phyloP scores from a whole-genome alignment of 75 land plant species.

The Cupressus sempervirens region DNA sequence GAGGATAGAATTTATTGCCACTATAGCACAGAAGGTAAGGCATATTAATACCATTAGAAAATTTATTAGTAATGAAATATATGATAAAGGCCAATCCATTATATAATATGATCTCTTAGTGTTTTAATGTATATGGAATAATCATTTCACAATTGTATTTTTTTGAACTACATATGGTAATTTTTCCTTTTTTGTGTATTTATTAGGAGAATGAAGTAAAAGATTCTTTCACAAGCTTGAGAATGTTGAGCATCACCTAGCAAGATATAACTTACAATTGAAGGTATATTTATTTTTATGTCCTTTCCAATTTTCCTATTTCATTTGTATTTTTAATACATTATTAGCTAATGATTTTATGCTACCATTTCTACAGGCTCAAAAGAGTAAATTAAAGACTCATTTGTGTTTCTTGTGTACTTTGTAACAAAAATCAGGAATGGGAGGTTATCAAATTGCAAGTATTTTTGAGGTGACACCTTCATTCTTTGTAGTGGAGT shows the following conservation, averaged over 20 bases:
- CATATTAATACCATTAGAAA: neutral
- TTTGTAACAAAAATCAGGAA: no score
- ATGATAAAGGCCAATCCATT: neutral
- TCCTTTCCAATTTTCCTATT: neutral
- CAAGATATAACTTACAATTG: slow-evolving; percentile 46
- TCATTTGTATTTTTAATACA: neutral
- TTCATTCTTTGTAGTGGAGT: no score
- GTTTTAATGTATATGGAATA: neutral
- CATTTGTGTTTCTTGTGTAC: no score
- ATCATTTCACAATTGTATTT: neutral
- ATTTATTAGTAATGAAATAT: neutral
- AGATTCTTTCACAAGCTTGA: slow-evolving; percentile 55
- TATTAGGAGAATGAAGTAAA: slow-evolving; percentile 70
- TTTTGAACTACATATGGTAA: neutral
- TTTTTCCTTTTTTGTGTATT: neutral
- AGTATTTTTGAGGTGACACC: no score
- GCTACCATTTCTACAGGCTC: slow-evolving; percentile 48
- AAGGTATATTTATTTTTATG: slow-evolving; percentile 39
- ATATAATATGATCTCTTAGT: no score
- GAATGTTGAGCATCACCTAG: slow-evolving; percentile 54
- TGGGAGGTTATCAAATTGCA: no score
- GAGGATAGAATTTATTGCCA: slow-evolving; percentile 54
- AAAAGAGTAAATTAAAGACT: slow-evolving; percentile 42
- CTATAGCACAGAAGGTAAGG: slow-evolving; percentile 60
- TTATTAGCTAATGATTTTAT: neutral